Percentiles rank a stretch among this genome's conserved stretches.
phyloP scores from a whole-genome alignment of 306 rosid species.

The Carpinus fangiana region DNA sequence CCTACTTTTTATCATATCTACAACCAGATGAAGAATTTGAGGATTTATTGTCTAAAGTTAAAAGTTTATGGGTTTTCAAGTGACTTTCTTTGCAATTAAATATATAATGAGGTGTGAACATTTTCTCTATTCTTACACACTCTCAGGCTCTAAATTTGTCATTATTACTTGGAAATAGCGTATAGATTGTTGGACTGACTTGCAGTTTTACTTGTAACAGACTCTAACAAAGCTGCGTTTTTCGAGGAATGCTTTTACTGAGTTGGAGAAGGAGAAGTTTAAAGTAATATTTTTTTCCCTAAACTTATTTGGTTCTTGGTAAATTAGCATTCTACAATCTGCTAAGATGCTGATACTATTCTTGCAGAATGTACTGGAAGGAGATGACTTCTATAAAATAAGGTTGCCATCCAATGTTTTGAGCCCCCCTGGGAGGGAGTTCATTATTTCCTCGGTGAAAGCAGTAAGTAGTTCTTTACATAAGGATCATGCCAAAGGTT shows the following conservation, averaged over 20 bases:
- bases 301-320: not conserved
- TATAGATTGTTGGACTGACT: slow-evolving; percentile 12
- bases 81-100: not conserved
- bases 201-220: slow-evolving; percentile 45
- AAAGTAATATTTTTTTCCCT: slow-evolving; percentile 39
- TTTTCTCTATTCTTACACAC: not conserved
- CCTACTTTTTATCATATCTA: not conserved
- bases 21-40: not conserved
- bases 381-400: slow-evolving; percentile 81
- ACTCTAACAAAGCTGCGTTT: slow-evolving; percentile 94
- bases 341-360: slow-evolving; percentile 18
- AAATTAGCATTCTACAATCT: not conserved
- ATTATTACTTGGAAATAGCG: not conserved
- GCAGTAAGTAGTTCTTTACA: slow-evolving; percentile 53
- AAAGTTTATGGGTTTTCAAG: not conserved
- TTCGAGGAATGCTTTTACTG: slow-evolving; percentile 63
- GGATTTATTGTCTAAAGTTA: not conserved
- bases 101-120: not conserved
- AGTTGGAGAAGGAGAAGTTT: slow-evolving; percentile 60
- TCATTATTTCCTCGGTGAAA: slow-evolving; percentile 77
- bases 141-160: not conserved
- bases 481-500: not conserved
- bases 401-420: slow-evolving; percentile 81
- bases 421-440: slow-evolving; percentile 68
- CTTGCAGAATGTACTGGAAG: slow-evolving; percentile 63